Conservation (phyloP, 2,329 filamentous ascomycete species). For the Nemania serpens region DNA sequence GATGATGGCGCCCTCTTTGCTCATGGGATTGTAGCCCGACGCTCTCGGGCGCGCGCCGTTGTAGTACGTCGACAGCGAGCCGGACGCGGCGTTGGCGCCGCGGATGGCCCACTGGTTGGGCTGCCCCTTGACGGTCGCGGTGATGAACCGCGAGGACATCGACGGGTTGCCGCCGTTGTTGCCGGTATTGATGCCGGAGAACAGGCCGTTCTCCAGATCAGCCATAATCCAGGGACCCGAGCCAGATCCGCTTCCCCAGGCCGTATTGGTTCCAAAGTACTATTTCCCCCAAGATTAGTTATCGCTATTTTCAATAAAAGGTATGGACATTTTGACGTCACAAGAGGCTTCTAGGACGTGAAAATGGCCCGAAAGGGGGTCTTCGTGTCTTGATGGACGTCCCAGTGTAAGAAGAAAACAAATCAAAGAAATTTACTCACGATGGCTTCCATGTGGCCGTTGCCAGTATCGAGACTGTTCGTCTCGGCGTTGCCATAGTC, state of each 20-base stretch:
- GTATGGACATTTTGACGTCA: no score
- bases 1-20: slow-evolving; percentile 67
- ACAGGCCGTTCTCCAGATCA: slow-evolving; percentile 69
- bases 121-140: slow-evolving; percentile 60
- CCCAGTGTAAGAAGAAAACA: not conserved
- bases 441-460: slow-evolving; percentile 71
- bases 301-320: not conserved
- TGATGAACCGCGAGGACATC: slow-evolving; percentile 60
- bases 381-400: no score
- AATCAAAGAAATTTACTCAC: not conserved
- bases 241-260: slow-evolving; percentile 62
- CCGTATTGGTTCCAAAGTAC: slow-evolving; percentile 62
- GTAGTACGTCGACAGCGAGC: slow-evolving; percentile 57
- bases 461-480: slow-evolving; percentile 57
- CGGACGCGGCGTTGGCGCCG: slow-evolving; percentile 60
- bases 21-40: slow-evolving; percentile 64
- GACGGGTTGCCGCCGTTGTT: slow-evolving; percentile 59
- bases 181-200: slow-evolving; percentile 55
- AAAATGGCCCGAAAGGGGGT: no score
- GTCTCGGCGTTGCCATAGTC: slow-evolving; percentile 64
- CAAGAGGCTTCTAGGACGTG: no score
- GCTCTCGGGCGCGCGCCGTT: slow-evolving; percentile 52
- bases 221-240: slow-evolving; percentile 71
- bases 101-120: slow-evolving; percentile 63
- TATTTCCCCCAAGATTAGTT: not conserved